These are phyloP conservation scores for Gynandropsis gynandra DNA, from an alignment of 345 rosid species.

Conservation along the genomic window DNA sequence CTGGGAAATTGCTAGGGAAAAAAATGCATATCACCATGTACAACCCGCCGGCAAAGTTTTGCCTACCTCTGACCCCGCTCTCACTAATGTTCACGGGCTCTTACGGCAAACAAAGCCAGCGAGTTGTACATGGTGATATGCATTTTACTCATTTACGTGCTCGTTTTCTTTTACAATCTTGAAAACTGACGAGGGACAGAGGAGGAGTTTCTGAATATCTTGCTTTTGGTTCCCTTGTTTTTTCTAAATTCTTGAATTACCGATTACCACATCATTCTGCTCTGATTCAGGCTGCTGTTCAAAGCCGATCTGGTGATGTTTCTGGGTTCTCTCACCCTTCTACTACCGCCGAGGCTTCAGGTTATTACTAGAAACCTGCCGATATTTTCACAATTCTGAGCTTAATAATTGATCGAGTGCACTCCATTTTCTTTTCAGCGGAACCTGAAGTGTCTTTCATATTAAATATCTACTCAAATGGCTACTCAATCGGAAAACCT, in stretches of 20 bases:
- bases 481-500: conserved; percentile 69
- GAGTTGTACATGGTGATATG: too few species aligned
- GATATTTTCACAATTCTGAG: conserved; percentile 10
- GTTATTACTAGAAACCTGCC: conserved; percentile 22
- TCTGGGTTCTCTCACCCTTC: conserved; percentile 27
- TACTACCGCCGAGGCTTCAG: conserved; percentile 33
- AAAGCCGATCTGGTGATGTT: conserved; percentile 27
- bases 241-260: neutral
- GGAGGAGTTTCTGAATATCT: too few species aligned
- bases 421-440: conserved; percentile 26
- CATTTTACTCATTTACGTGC: too few species aligned
- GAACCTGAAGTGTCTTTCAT: conserved; percentile 71
- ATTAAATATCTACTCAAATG: conserved; percentile 67
- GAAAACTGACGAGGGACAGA: too few species aligned
- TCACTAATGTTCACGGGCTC: too few species aligned
- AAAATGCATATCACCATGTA: too few species aligned
- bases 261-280: neutral
- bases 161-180: too few species aligned
- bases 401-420: neutral
- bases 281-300: conserved; percentile 37
- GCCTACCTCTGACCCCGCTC: too few species aligned
- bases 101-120: too few species aligned
- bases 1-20: too few species aligned
- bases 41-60: too few species aligned
- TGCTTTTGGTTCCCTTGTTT: too few species aligned